Conservation (phyloP, 768 basidiomycete genomes). For the Dendrothele bispora region DNA sequence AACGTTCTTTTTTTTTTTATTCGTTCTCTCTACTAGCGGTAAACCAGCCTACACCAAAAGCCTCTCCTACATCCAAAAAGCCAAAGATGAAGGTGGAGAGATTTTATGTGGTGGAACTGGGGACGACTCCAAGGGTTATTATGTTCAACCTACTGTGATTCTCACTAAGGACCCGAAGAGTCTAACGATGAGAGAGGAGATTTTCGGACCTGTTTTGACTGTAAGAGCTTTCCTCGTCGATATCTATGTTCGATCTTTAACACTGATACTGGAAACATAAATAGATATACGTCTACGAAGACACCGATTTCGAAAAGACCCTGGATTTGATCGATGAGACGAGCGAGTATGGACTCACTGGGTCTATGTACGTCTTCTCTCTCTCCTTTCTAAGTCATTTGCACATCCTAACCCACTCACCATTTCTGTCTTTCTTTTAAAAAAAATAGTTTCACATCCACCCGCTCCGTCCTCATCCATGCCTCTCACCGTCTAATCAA, state of each 20-base stretch:
- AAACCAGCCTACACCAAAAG: constrained; percentile 90
- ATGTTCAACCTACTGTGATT: constrained; percentile 92
- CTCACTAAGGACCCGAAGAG: constrained; percentile 87
- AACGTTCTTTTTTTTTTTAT: background rate
- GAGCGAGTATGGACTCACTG: constrained; percentile 90
- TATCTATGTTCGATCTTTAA: background rate
- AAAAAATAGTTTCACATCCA: constrained; percentile 68
- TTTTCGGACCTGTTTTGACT: constrained; percentile 95
- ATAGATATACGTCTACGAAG: constrained; percentile 86
- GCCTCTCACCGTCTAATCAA: constrained; percentile 86
- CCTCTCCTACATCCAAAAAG: constrained; percentile 78
- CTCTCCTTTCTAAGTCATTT: background rate
- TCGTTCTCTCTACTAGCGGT: constrained; percentile 46
- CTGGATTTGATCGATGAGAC: constrained; percentile 85
- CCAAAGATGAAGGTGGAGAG: constrained; percentile 87
- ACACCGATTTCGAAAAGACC: constrained; percentile 83
- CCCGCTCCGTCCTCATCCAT: constrained; percentile 75
- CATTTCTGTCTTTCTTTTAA: background rate
- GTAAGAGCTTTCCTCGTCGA: constrained; percentile 42
- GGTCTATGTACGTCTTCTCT: constrained; percentile 69
- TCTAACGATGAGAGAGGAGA: constrained; percentile 90
- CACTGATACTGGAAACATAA: background rate
- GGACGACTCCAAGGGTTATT: constrained; percentile 92
- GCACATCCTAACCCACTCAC: constrained; percentile 9
- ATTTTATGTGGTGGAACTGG: constrained; percentile 82